Conservation (phyloP, 192 early-diverging fungal genomes). For the Allomyces macrogynus region DNA sequence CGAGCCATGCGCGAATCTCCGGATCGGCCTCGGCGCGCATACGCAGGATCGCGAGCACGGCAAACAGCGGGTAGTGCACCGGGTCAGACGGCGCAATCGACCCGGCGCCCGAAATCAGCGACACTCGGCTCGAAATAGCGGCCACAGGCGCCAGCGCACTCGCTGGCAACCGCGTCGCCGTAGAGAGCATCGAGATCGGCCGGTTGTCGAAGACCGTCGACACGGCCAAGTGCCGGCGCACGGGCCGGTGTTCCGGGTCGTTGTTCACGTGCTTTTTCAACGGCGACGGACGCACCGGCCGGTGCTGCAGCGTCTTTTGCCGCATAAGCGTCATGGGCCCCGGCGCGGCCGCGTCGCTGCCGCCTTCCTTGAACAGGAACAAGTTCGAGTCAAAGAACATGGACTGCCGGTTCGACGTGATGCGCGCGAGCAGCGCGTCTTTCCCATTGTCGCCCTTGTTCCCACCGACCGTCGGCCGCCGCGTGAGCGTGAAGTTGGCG, state of each 20-base stretch:
- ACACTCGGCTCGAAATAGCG: not conserved
- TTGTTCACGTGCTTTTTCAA: not conserved
- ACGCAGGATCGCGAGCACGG: not conserved
- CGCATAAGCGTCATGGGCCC: not conserved
- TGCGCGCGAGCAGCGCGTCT: not conserved
- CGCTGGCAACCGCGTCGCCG: not conserved
- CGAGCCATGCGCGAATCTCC: constrained; percentile 5
- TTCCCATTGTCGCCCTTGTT: too few species aligned
- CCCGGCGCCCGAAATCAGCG: not conserved
- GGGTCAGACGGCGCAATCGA: not conserved
- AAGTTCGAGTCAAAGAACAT: not conserved
- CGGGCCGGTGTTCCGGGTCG: not conserved
- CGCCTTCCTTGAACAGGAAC: not conserved
- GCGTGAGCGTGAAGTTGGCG: not conserved
- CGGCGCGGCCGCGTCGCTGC: not conserved
- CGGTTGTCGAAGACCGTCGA: not conserved
- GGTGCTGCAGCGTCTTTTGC: not conserved
- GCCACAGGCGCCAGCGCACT: not conserved
- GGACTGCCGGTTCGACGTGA: not conserved
- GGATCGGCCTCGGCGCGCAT: not conserved
- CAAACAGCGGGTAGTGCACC: not conserved
- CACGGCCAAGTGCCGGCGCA: not conserved
- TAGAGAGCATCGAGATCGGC: not conserved
- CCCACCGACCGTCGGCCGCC: too few species aligned
- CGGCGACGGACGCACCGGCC: not conserved